Evolutionary conservation across 2,329 filamentous ascomycete genomes (phyloP), one percentile per base, ranked within the genome.

Genomic region (Colletotrichum sp.): DNA sequence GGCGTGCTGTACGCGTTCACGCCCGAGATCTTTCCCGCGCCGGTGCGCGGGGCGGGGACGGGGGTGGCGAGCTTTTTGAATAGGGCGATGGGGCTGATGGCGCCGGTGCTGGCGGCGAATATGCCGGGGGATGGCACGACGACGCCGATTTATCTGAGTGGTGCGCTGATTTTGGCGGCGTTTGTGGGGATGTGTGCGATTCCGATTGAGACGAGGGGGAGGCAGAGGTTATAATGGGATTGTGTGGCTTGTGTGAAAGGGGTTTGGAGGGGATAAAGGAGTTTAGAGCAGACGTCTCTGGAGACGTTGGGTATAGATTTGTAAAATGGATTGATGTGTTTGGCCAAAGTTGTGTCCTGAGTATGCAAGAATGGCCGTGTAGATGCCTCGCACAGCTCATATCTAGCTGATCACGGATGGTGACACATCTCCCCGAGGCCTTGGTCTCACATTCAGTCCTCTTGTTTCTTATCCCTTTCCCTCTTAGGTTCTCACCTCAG

Each of bases 1-100:
- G 93, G 93, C 72, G 93, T 95, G 2, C 85, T 96, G 2, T 95
- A 95, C 82, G 93, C 93, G 9, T 95, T 95, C 81, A 95, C 94
- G 0, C 94, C 94, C 0, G 94, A 95, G 80, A 91, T 95, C 32
- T 95, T 96, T 84, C 93, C 94, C 0, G 92, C 93, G 0, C 93
- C 93, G 1, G 91, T 93, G 26, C 88, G 94, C 36, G 94, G 94
- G 7, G 94, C 93, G 0, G 94, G 93, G 8, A 94, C 92, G 0
- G 94, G 94, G 57, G 93, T 95, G 64, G 91, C 92, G 26, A 94
- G 92, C 81, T 94, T 94, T 81, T 83, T 95, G 76, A 95, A 95
- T 82, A 88, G 94, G 49, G 81, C 93, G 55, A 90, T 91, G 7
- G 94, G 94, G 7, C 86, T 95, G 13, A 87, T 92, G 79, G 94